These are phyloP conservation scores for Umbelopsis sp. DNA, from an alignment of 192 early-diverging fungal genomes.

Conservation along the genomic window DNA sequence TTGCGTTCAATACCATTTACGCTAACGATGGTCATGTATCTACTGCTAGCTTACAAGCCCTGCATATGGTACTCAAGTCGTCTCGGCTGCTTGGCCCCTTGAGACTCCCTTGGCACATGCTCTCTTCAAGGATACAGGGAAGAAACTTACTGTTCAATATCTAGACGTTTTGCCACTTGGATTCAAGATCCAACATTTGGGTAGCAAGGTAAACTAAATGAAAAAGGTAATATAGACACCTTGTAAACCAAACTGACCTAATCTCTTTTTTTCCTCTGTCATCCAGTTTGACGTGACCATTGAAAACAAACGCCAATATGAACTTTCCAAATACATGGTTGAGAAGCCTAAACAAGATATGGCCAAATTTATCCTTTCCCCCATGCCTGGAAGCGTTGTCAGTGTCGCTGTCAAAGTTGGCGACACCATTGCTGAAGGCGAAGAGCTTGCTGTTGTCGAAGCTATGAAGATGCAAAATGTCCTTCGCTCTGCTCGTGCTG, in stretches of 20 bases:
- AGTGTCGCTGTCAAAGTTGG: constrained; percentile 80
- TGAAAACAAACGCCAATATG: constrained; percentile 60
- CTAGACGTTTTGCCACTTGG: constrained; percentile 73
- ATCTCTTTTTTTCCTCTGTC: neutral
- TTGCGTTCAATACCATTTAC: no score
- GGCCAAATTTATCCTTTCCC: constrained; percentile 73
- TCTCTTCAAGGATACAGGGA: constrained; percentile 35
- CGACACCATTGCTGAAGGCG: constrained; percentile 79
- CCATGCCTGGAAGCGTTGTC: constrained; percentile 93
- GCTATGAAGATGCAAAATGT: constrained; percentile 99
- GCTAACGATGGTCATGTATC: neutral
- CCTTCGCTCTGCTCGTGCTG: constrained; percentile 73
- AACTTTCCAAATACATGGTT: constrained; percentile 71
- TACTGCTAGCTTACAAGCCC: constrained; percentile 36
- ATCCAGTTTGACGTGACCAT: constrained; percentile 70
- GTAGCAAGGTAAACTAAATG: constrained; percentile 56
- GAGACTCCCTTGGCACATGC: constrained; percentile 73
- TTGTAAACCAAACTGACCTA: neutral
- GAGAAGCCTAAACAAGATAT: constrained; percentile 74
- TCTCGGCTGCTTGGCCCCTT: constrained; percentile 68
- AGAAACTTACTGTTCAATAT: constrained; percentile 67
- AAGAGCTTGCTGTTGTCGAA: constrained; percentile 86
- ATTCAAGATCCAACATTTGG: constrained; percentile 78
- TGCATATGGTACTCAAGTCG: constrained; percentile 28
- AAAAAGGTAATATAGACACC: no score